Conservation (phyloP, 176 grass and related monocot species). For the Paspalum vaginatum region DNA sequence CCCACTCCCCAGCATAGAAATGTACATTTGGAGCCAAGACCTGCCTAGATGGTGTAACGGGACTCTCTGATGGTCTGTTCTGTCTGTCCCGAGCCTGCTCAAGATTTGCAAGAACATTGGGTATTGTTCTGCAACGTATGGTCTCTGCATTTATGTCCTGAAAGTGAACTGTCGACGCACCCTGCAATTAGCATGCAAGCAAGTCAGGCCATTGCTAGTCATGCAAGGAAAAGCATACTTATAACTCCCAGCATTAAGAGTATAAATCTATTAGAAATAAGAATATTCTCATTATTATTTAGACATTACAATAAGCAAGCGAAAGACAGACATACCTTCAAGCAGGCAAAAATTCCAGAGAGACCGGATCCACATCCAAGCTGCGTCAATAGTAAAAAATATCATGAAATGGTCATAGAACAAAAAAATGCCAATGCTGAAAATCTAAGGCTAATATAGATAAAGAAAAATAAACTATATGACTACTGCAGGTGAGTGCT, state of each 20-base stretch:
- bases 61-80: constrained; percentile 80
- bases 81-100: constrained; percentile 78
- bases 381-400: constrained; percentile 59
- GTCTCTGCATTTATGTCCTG: constrained; percentile 93
- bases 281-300: background rate
- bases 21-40: constrained; percentile 65
- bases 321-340: constrained; percentile 69
- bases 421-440: background rate
- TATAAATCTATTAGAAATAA: constrained; percentile 27
- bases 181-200: constrained; percentile 49
- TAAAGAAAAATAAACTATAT: constrained; percentile 10
- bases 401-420: background rate
- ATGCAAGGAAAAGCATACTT: constrained; percentile 17
- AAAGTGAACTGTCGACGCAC: constrained; percentile 87
- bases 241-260: background rate
- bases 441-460: background rate
- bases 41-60: constrained; percentile 86
- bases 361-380: constrained; percentile 84
- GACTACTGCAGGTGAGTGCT: background rate
- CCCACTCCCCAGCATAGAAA: constrained; percentile 91
- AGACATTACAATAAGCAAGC: background rate
- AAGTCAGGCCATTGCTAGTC: constrained; percentile 32
- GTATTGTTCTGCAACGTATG: constrained; percentile 82
- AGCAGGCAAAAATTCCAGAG: constrained; percentile 85
- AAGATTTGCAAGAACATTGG: constrained; percentile 93